Evolutionary conservation across 352 stramenopile genomes (phyloP), one percentile per base, ranked within the genome.

Genomic region (Globisporangium camurandrum): DNA sequence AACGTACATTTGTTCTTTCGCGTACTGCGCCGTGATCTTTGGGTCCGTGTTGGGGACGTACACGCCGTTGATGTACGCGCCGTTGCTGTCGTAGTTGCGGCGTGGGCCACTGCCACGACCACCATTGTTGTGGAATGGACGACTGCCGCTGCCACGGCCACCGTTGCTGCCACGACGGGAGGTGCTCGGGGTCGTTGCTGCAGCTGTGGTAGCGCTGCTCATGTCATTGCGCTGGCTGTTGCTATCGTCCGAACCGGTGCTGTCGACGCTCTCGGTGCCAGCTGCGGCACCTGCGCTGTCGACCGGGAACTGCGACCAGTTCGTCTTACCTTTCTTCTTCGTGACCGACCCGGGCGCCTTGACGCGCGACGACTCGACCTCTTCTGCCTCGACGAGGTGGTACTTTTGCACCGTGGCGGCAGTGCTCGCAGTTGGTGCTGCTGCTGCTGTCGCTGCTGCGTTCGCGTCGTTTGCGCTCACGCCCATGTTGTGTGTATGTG

Each of bases 1-100:
- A n/a, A 84, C 78, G 45, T 75, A 92, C 79, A 93, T 91, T 65
- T 93, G 82, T 38, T 64, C 66, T 61, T 87, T 88, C 46, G 82
- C 82, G 71, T 79, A 93, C 45, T 91, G 67, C 26, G 79, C 77
- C 22, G 82, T 91, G 44, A 88, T 58, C 33, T 71, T 70, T 2
- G 69, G 41, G 51, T 93, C 79, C 14, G 71, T 69, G 50, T 75
- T 88, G 2, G 81, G 73, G 47, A 93, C 72, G 48, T 86, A 93
- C 41, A 87, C 75, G 49, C 82, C 82, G 53, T 93, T 90, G 54
- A 71, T 67, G 66, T 82, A 91, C 17, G 53, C 57, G 46, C 79
- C 82, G 48, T 88, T 71, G 49, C 52, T 69, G 55, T 86, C 74
- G 45, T 67, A 62, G 16, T 79, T 51, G 24, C 57, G 48, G 26